Evolutionary conservation across 306 rosid species (phyloP), one percentile per base, ranked within the genome.

Genomic region (Heteromeles arbutifolia): DNA sequence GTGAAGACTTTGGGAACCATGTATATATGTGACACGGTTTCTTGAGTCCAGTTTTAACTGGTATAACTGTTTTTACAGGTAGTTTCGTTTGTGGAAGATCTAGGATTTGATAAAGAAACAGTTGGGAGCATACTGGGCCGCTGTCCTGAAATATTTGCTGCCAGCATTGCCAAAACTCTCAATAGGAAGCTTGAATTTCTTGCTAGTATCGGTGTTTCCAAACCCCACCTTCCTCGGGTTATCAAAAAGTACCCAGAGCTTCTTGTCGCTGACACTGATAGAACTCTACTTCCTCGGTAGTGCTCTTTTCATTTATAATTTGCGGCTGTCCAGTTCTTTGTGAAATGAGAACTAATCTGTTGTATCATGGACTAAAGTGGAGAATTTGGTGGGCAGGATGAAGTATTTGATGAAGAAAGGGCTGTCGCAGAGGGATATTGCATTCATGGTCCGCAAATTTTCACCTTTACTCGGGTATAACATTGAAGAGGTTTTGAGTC

Each of bases 391-490:
- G 31, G 72, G 88, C 85, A 93, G 97, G 89, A 65, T 87, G 71
- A 82, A 74, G 72, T 92, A 88, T 85, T 78, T 92, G 77, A 86
- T 78, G 88, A 84, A 82, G 84, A 70, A 82, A 37, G 98, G 98
- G 52, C 80, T 94, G 64, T 86, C 97, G 29, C 56, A 73, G 80
- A 88, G 81, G 84, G 93, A 86, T 22, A 73, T 94, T 66, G 90
- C 90, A 39, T 83, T 70, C 80, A 94, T 92, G 97, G 83, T 94
- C 45, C 83, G 95, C 13, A 82, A 80, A 75, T 94, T 92, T 88
- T 86, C 98, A 37, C 97, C 98, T 61, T 73, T 92, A 15, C 91
- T 92, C 2, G 96, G 98, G 37, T 94, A 94, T 82, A 85, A 90
- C 87, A 85, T 88, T 14, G 93, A 89, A 31, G 83, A 90, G 72